phyloP scores from a whole-genome alignment of 2,329 filamentous ascomycete genomes.

The Colletotrichum melonis region DNA sequence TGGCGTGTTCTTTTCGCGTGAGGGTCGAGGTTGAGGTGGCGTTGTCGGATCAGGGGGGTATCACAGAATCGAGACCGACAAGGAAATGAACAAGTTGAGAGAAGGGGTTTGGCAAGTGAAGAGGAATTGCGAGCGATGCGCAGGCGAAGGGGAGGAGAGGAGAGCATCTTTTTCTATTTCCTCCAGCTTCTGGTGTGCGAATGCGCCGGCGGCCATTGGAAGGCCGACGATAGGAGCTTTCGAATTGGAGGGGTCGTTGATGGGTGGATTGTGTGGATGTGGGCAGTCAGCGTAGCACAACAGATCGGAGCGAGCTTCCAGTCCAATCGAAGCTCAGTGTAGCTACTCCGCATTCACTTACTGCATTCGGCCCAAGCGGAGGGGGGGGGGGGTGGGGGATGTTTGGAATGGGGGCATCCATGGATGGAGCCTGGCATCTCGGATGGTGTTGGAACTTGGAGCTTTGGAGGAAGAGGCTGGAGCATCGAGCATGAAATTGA shows the following conservation, averaged over 20 bases:
- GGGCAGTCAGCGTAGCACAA: not conserved
- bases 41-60: constrained; percentile 1
- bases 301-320: not conserved
- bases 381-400: too few species aligned
- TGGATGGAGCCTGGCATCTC: too few species aligned
- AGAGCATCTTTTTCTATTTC: not conserved
- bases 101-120: not conserved
- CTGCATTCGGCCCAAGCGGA: not conserved
- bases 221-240: not conserved
- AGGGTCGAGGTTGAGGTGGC: not conserved
- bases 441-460: too few species aligned
- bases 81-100: not conserved
- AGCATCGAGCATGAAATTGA: not conserved
- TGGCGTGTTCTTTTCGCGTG: not conserved
- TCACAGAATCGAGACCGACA: not conserved
- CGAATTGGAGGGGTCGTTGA: not conserved
- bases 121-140: not conserved
- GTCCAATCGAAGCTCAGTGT: constrained; percentile 1
- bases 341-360: constrained; percentile 19
- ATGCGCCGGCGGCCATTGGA: not conserved
- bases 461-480: not conserved
- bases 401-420: too few species aligned
- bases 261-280: not conserved
- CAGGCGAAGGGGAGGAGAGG: not conserved
- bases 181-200: not conserved